Conservation (phyloP, 2,329 filamentous ascomycete species). For the Stylonectria norvegica region DNA sequence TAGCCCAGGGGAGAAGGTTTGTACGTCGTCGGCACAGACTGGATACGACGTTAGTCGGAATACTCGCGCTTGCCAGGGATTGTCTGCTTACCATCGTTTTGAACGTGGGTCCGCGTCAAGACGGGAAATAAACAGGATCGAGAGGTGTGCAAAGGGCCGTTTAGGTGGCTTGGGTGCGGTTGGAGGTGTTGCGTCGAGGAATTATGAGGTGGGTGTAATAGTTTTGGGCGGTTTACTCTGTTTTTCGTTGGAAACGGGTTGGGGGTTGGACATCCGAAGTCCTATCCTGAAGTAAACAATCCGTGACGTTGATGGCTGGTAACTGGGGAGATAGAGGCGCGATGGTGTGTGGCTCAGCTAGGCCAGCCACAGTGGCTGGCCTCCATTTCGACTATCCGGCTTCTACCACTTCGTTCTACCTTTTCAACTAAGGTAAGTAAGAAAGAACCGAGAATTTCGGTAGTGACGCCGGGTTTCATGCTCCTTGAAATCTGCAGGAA, state of each 20-base stretch:
- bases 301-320: conserved; percentile 12
- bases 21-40: conserved; percentile 57
- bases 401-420: too few species aligned
- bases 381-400: too few species aligned
- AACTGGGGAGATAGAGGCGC: conserved; percentile 19
- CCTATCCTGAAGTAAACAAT: conserved; percentile 25
- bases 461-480: too few species aligned
- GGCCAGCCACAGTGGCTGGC: background rate
- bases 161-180: background rate
- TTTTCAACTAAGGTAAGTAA: too few species aligned
- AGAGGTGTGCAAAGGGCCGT: conserved; percentile 4
- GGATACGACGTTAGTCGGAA: conserved; percentile 29
- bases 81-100: conserved; percentile 32
- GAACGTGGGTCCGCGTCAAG: conserved; percentile 24
- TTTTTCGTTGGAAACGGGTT: conserved; percentile 10
- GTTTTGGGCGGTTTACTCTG: conserved; percentile 13
- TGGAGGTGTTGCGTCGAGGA: conserved; percentile 8
- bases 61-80: conserved; percentile 20
- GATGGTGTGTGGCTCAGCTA: background rate
- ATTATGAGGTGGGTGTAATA: conserved; percentile 4
- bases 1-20: conserved; percentile 71
- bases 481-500: too few species aligned
- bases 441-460: too few species aligned
- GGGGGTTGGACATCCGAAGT: conserved; percentile 18
- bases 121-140: conserved; percentile 18